Evolutionary conservation across 345 rosid species (phyloP).

Genomic region (Odontarrhena argentea): DNA sequence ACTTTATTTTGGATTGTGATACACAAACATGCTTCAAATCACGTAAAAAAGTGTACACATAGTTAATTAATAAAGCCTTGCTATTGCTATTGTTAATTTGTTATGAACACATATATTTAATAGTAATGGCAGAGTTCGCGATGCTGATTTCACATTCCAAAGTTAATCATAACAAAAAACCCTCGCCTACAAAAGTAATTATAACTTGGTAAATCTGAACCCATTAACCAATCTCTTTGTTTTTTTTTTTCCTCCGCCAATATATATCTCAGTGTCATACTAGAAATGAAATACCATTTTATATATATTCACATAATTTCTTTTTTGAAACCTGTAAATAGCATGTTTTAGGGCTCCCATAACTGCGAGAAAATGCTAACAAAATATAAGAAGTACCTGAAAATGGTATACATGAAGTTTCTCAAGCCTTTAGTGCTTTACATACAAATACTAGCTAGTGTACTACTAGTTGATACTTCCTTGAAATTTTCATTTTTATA

Average conservation of each 20-base stretch:
- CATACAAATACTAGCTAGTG: background rate
- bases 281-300: background rate
- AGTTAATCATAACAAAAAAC: background rate
- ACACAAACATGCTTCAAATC: constrained; percentile 25
- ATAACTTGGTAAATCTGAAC: background rate
- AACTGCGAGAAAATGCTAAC: background rate
- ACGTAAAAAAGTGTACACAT: background rate
- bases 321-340: no score
- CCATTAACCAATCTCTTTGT: background rate
- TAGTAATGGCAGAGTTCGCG: background rate
- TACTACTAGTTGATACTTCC: background rate
- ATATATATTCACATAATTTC: no score
- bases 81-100: background rate
- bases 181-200: background rate
- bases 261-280: background rate
- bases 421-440: constrained; percentile 14
- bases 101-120: background rate
- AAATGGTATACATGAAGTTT: background rate
- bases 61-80: background rate
- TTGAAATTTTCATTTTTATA: background rate
- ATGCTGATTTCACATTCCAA: constrained; percentile 10
- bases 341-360: background rate
- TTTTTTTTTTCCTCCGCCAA: background rate
- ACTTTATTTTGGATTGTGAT: constrained; percentile 35
- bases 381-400: constrained; percentile 1